Evolutionary conservation across 2,329 filamentous ascomycete species (phyloP), one percentile per base, ranked within the genome.

Genomic region (Colletotrichum lindemuthianum): DNA sequence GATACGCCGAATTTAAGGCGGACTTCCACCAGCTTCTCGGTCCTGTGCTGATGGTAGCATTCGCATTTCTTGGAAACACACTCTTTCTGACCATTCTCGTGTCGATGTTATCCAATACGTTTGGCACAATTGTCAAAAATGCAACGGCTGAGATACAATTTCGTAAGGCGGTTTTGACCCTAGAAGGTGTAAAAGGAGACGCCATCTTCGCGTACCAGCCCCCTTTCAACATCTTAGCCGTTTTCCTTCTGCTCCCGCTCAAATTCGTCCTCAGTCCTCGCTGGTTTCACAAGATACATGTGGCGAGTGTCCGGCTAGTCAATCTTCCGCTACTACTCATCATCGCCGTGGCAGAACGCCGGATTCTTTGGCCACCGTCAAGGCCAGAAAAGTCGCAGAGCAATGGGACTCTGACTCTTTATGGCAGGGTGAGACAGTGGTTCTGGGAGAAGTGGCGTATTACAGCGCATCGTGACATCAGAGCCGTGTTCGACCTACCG

Each of bases 221-320:
- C 0, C 92, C 92, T 0, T 93, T 96, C 78, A 96, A 96, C 72
- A 87, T 96, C 65, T 77, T 94, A 16, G 92, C 92, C 24, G 82
- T 96, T 34, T 78, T 92, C 64, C 74, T 93, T 34, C 82, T 96
- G 13, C 82, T 95, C 2, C 92, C 92, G 0, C 83, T 96, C 66
- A 93, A 93, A 70, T 92, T 92, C 70, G 70, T 92, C n/a, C 82
- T 93, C 40, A 88, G 88, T n/a, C 88, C 91, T 0, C 88, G 92
- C 48, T 95, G 92, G 92, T 96, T 96, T 73, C 92, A 96, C 81
- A 96, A 95, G 77, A 91, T 95, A 71, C 93, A 96, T 73, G 92
- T 96, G 61, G 87, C 88, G 63, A 86, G 87, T 9, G 90, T 96
- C 24, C 88, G 92, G 41, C 78, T 88, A 8, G 84, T 94, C 71